These are phyloP conservation scores for Thozetella sp. DNA, from an alignment of 495 filamentous ascomycete species.

Conservation along the genomic window DNA sequence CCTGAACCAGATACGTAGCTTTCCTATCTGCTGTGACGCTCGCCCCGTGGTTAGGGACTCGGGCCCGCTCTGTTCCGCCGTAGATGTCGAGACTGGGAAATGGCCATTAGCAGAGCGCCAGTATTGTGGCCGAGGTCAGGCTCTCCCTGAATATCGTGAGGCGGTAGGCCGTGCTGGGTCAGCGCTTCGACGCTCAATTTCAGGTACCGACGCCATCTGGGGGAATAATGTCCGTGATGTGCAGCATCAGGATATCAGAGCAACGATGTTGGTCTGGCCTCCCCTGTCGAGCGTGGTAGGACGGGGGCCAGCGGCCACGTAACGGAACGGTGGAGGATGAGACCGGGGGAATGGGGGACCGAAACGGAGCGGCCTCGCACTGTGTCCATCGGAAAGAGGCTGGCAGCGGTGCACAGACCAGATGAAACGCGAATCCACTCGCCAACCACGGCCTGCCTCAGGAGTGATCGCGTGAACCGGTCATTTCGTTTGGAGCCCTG, in stretches of 20 bases:
- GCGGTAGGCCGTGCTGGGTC: too few relatives aligned
- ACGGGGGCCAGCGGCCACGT: neutral
- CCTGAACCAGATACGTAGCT: too few relatives aligned
- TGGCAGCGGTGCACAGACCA: neutral
- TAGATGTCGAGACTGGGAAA: too few relatives aligned
- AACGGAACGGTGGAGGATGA: too few relatives aligned
- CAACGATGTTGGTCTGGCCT: neutral
- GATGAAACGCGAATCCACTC: conserved; percentile 3
- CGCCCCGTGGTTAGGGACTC: too few relatives aligned
- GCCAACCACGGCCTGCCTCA: neutral
- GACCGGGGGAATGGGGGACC: neutral
- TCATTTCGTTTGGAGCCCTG: conserved; percentile 1
- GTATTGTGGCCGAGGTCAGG: too few relatives aligned
- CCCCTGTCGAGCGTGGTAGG: neutral
- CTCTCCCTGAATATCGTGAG: too few relatives aligned
- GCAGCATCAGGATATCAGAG: neutral
- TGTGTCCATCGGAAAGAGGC: conserved; percentile 1
- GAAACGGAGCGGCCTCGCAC: neutral
- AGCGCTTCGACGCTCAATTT: too few relatives aligned
- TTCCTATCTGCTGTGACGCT: too few relatives aligned
- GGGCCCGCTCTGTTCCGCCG: too few relatives aligned
- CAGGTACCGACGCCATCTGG: neutral
- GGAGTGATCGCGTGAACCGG: conserved; percentile 1
- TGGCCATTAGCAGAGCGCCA: too few relatives aligned
- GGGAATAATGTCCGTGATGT: neutral